Evolutionary conservation across 2,329 filamentous ascomycete genomes (phyloP).

Genomic region (Epichloe festucae): DNA sequence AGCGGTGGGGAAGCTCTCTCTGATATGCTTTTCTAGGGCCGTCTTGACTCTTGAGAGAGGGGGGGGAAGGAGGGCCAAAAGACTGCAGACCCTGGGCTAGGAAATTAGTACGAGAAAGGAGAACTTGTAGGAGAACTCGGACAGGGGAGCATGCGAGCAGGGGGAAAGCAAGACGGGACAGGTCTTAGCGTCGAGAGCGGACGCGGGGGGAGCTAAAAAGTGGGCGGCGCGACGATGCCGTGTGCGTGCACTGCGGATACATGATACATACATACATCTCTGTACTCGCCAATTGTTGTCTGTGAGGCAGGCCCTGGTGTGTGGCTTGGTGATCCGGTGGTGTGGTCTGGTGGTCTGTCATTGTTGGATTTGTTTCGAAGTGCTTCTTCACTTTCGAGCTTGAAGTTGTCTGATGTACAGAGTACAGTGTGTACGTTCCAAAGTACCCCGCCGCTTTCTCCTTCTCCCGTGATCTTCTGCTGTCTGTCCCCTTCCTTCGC

Average conservation of each 20-base stretch:
- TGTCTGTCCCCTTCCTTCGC: too few relatives aligned
- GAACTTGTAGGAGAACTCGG: neutral
- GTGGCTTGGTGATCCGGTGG: too few relatives aligned
- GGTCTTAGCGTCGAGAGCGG: neutral
- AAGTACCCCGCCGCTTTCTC: too few relatives aligned
- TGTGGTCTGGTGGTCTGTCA: too few relatives aligned
- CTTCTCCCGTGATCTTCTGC: too few relatives aligned
- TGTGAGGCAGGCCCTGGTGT: too few relatives aligned
- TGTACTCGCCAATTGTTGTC: too few relatives aligned
- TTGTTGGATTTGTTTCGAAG: too few relatives aligned
- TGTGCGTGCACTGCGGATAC: neutral
- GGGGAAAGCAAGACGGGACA: neutral
- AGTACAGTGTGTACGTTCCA: neutral
- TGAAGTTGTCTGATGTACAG: neutral
- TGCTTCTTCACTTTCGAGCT: too few relatives aligned
- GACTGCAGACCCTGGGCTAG: neutral
- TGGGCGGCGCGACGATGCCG: neutral
- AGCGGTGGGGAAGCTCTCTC: slow-evolving; percentile 3
- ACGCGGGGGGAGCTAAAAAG: slow-evolving; percentile 1
- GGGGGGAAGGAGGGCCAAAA: neutral
- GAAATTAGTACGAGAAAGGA: slow-evolving; percentile 1
- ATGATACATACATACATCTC: too few relatives aligned
- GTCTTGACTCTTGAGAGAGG: neutral
- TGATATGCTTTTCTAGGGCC: slow-evolving; percentile 6
- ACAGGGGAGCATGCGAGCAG: neutral